phyloP scores from a whole-genome alignment of 768 basidiomycete species.

The Xanthoconium purpureum region DNA sequence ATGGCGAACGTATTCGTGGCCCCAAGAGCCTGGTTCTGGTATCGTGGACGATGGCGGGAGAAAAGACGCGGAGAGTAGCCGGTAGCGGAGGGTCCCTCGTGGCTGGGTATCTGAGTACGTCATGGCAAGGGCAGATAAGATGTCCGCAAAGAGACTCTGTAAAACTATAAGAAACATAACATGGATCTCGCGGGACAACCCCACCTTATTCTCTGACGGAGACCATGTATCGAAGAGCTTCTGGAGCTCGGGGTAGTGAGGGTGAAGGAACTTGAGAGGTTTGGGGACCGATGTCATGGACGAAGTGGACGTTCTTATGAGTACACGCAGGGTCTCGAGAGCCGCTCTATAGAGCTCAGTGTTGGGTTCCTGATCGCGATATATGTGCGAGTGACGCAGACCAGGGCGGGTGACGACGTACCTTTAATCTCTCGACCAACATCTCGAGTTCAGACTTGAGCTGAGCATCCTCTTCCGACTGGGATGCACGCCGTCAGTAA shows the following conservation, averaged over 20 bases:
- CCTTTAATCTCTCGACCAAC: slow-evolving; percentile 92
- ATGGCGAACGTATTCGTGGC: slow-evolving; percentile 98
- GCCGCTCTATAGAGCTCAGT: slow-evolving; percentile 83
- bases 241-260: slow-evolving; percentile 87
- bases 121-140: slow-evolving; percentile 98
- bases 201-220: slow-evolving; percentile 66
- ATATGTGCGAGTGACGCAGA: slow-evolving; percentile 12
- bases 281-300: slow-evolving; percentile 99
- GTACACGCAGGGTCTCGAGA: slow-evolving; percentile 86
- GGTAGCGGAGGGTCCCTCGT: slow-evolving; percentile 91
- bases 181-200: neutral
- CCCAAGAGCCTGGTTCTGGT: slow-evolving; percentile 94
- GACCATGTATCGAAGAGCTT: slow-evolving; percentile 80
- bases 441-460: slow-evolving; percentile 94
- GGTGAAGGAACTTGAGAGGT: slow-evolving; percentile 95
- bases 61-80: slow-evolving; percentile 74
- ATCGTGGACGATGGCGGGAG: slow-evolving; percentile 63
- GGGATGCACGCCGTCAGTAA: slow-evolving; percentile 5
- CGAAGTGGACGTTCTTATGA: slow-evolving; percentile 94
- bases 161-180: neutral
- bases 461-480: slow-evolving; percentile 96
- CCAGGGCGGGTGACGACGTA: slow-evolving; percentile 33
- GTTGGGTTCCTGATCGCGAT: slow-evolving; percentile 71
- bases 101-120: slow-evolving; percentile 98
- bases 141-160: slow-evolving; percentile 93